These are phyloP conservation scores for Punica granatum DNA, from an alignment of 345 rosid species.

Conservation along the genomic window DNA sequence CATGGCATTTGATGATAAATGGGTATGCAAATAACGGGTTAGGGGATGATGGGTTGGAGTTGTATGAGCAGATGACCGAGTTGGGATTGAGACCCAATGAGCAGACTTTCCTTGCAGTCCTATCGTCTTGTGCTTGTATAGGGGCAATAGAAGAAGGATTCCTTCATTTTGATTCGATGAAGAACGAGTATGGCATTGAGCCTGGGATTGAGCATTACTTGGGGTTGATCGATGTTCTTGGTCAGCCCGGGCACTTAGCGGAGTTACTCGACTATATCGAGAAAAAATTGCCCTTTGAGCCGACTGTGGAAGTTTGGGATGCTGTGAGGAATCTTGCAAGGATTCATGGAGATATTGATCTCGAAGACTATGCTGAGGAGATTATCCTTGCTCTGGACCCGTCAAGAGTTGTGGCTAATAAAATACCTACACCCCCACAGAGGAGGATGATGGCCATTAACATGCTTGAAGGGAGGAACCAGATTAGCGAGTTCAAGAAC, in stretches of 20 bases:
- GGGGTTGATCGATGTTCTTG: conserved; percentile 31
- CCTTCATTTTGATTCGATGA: conserved; percentile 35
- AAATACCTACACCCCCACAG: conserved; percentile 24
- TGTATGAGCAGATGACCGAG: conserved; percentile 35
- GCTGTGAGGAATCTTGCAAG: conserved; percentile 26
- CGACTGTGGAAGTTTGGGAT: conserved; percentile 35
- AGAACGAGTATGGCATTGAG: conserved; percentile 26
- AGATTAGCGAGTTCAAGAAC: conserved; percentile 28
- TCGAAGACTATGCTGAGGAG: conserved; percentile 33
- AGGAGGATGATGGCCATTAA: conserved; percentile 19
- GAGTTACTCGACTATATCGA: conserved; percentile 30
- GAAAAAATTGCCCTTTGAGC: conserved; percentile 27
- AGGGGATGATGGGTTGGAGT: conserved; percentile 38
- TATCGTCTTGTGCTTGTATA: conserved; percentile 34
- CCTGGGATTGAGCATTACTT: conserved; percentile 31
- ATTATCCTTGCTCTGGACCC: conserved; percentile 26
- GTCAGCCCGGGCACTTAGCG: conserved; percentile 30
- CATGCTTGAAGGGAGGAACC: conserved; percentile 42
- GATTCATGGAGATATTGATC: conserved; percentile 33
- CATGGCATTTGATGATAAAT: conserved; percentile 43
- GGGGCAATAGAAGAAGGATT: conserved; percentile 42
- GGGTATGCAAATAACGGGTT: conserved; percentile 32
- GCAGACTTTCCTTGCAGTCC: conserved; percentile 33
- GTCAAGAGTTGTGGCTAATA: conserved; percentile 19
- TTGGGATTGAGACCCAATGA: conserved; percentile 31